Percentiles rank a stretch among this genome's conserved stretches.
Evolutionary conservation across 768 basidiomycete species (phyloP).

Genomic region (Cystobasidium tubakii): DNA sequence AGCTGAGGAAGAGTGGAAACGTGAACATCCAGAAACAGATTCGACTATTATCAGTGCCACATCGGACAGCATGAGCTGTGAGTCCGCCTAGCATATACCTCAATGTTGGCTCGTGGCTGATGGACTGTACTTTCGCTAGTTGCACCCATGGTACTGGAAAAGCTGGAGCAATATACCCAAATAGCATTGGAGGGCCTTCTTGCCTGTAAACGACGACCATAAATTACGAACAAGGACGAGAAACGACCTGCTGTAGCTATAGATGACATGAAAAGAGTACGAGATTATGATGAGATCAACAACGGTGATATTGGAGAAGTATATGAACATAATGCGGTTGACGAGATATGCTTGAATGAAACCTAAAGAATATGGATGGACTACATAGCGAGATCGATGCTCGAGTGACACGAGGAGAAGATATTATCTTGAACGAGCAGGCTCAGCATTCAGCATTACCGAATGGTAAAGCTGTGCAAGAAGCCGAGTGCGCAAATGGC

Average conservation of each 20-base stretch:
- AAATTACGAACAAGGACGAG: not conserved
- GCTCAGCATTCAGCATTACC: too few relatives aligned
- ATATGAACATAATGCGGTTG: not conserved
- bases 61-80: too few relatives aligned
- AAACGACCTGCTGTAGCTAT: not conserved
- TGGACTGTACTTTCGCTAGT: not conserved
- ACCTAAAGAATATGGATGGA: not conserved
- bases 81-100: not conserved
- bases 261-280: not conserved
- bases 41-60: not conserved
- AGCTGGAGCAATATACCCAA: not conserved
- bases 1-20: not conserved
- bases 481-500: not conserved
- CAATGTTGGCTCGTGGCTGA: not conserved
- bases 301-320: too few relatives aligned
- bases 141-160: not conserved
- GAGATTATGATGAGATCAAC: not conserved
- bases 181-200: not conserved
- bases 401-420: too few relatives aligned
- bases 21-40: not conserved
- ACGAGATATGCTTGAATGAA: not conserved
- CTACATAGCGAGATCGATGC: too few relatives aligned
- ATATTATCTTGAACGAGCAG: too few relatives aligned
- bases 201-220: not conserved
- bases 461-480: slow-evolving; percentile 25